Conservation (phyloP, 2,329 filamentous ascomycete species). For the Thelonectria olida region DNA sequence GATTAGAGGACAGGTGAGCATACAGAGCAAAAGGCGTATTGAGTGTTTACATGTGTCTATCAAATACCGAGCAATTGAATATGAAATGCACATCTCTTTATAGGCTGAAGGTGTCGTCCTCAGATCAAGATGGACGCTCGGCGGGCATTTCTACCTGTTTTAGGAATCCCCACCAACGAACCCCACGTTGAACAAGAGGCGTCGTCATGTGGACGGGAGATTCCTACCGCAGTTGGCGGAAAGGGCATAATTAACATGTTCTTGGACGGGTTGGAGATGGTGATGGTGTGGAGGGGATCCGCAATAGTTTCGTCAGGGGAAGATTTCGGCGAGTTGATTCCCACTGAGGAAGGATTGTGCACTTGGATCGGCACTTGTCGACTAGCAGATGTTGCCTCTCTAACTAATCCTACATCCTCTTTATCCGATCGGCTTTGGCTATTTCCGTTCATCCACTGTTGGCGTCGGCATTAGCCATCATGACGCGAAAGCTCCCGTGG, state of each 20-base stretch:
- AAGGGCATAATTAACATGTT: not conserved
- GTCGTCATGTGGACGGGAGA: conserved; percentile 1
- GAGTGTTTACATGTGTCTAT: not conserved
- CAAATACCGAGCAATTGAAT: not conserved
- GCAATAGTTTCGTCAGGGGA: not conserved
- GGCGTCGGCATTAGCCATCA: too few relatives aligned
- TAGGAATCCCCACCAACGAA: conserved; percentile 5
- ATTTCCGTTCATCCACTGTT: too few relatives aligned
- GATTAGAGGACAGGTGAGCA: not conserved
- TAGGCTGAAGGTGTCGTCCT: not conserved
- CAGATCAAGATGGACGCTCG: not conserved
- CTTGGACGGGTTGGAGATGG: not conserved
- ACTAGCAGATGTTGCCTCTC: too few relatives aligned
- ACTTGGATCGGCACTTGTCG: not conserved
- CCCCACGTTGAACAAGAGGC: conserved; percentile 1
- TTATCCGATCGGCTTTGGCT: too few relatives aligned
- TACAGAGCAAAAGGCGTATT: not conserved
- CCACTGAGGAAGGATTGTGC: not conserved
- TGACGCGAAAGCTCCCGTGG: too few relatives aligned
- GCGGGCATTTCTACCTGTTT: conserved; percentile 10
- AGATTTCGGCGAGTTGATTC: not conserved
- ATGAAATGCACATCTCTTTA: conserved; percentile 10
- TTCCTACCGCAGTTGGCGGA: not conserved
- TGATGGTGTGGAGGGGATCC: not conserved
- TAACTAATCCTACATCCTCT: too few relatives aligned